phyloP scores from a whole-genome alignment of 352 stramenopile species.

The Globisporangium rhizosaccharum region DNA sequence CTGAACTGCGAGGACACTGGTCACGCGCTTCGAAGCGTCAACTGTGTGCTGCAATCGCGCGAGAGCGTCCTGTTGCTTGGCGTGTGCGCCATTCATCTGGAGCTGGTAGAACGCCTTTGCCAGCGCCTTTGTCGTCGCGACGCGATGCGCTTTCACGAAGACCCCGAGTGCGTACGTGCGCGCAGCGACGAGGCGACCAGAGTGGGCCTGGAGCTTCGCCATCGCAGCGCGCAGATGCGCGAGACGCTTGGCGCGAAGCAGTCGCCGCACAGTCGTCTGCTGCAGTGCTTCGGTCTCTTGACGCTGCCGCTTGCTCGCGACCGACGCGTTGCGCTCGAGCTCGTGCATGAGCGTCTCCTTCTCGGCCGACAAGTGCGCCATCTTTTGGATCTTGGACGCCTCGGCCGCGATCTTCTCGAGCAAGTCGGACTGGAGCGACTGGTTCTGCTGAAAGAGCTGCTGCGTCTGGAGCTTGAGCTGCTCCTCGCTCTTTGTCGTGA shows the following conservation, averaged over 20 bases:
- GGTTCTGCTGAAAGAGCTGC: constrained; percentile 67
- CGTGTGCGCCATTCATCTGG: background rate
- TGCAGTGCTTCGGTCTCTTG: constrained; percentile 22
- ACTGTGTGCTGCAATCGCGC: background rate
- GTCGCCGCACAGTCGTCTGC: constrained; percentile 18
- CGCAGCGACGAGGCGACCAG: background rate
- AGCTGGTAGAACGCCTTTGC: constrained; percentile 9
- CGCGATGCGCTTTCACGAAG: constrained; percentile 2
- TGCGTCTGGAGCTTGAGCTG: constrained; percentile 67
- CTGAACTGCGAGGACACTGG: constrained; percentile 1
- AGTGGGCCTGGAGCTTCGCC: constrained; percentile 3
- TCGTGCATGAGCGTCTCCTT: constrained; percentile 55
- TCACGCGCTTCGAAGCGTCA: background rate
- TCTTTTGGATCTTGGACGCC: constrained; percentile 61
- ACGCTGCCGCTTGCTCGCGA: constrained; percentile 23
- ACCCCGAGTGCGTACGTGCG: constrained; percentile 2
- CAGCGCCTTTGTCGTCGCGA: constrained; percentile 5
- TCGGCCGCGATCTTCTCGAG: constrained; percentile 63
- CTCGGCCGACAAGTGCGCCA: constrained; percentile 52
- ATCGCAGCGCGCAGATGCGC: constrained; percentile 15
- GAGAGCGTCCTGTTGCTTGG: constrained; percentile 1
- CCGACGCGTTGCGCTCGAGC: constrained; percentile 35
- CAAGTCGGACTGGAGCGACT: constrained; percentile 53
- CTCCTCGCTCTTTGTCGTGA: constrained; percentile 54
- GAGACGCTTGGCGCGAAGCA: constrained; percentile 34